Conservation (phyloP, 805 yeast species). For the Kuraishia piskuri region DNA sequence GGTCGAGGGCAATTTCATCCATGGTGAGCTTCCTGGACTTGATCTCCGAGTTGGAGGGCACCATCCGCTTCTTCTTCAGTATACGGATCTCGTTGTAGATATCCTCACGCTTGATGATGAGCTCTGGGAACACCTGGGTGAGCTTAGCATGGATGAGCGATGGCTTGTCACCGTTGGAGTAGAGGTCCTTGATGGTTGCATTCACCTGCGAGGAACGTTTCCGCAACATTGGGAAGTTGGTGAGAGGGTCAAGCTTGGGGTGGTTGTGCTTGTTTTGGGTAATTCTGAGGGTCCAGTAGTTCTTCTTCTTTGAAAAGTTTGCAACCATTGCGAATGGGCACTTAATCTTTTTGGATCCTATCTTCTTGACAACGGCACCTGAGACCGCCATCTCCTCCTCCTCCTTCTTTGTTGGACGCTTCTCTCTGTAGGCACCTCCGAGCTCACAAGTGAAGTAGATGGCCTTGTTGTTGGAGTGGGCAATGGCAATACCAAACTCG, state of each 20-base stretch:
- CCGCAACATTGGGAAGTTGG: constrained; percentile 48
- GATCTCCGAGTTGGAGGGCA: constrained; percentile 18
- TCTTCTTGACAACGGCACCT: constrained; percentile 11
- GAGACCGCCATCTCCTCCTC: constrained; percentile 7
- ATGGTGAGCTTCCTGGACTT: constrained; percentile 13
- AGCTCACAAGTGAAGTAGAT: constrained; percentile 52
- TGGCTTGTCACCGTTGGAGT: constrained; percentile 48
- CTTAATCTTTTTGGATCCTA: constrained; percentile 39
- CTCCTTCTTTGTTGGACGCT: constrained; percentile 24
- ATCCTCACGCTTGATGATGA: constrained; percentile 47
- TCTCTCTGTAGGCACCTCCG: constrained; percentile 48
- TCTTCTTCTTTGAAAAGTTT: constrained; percentile 37
- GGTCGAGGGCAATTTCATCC: background rate
- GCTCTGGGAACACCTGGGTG: constrained; percentile 42
- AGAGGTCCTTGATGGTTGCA: constrained; percentile 39
- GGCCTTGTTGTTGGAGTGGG: constrained; percentile 50
- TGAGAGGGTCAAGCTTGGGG: constrained; percentile 46
- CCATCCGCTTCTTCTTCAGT: constrained; percentile 37
- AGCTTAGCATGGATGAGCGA: constrained; percentile 43
- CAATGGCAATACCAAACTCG: constrained; percentile 52
- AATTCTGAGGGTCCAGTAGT: constrained; percentile 43
- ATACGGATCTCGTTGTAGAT: constrained; percentile 51
- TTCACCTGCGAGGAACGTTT: constrained; percentile 45
- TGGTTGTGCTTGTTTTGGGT: constrained; percentile 52
- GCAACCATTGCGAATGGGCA: constrained; percentile 59